These are phyloP conservation scores for Spinacia oleracea DNA, from an alignment of 179 eudicot species.

Conservation along the genomic window DNA sequence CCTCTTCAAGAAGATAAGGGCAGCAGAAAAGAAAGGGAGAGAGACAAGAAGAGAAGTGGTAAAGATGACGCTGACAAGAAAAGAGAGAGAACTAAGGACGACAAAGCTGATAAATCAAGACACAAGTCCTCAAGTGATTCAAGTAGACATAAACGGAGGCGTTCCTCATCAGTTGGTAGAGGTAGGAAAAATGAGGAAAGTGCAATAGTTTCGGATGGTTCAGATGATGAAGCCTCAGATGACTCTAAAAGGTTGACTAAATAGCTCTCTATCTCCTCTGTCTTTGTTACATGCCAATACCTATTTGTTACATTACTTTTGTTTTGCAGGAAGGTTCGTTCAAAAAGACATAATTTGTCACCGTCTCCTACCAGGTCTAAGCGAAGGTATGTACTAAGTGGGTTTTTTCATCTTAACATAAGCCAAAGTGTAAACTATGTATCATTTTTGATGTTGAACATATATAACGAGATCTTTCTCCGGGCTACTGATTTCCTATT, in stretches of 20 bases:
- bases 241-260: conserved; percentile 68
- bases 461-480: background rate
- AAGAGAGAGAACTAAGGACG: conserved; percentile 58
- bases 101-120: conserved; percentile 58
- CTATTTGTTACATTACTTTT: conserved; percentile 14
- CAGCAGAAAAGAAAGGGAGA: conserved; percentile 50
- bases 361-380: conserved; percentile 79
- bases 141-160: conserved; percentile 62
- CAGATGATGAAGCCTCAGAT: conserved; percentile 64
- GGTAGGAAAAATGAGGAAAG: conserved; percentile 56
- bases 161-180: conserved; percentile 62
- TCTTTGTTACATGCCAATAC: background rate
- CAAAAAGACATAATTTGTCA: conserved; percentile 53
- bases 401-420: background rate
- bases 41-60: conserved; percentile 47
- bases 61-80: conserved; percentile 55
- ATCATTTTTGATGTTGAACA: conserved; percentile 6
- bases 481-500: background rate
- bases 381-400: conserved; percentile 58
- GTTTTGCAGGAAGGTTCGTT: conserved; percentile 57
- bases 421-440: background rate
- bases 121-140: conserved; percentile 56
- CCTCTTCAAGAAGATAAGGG: conserved; percentile 52
- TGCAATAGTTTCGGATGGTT: conserved; percentile 45
- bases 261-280: background rate